A percentile compares a stretch with the other conserved stretches of the same genome.
Evolutionary conservation across 164 flowering plant genomes (phyloP).

Genomic region (Dillenia turbinata): DNA sequence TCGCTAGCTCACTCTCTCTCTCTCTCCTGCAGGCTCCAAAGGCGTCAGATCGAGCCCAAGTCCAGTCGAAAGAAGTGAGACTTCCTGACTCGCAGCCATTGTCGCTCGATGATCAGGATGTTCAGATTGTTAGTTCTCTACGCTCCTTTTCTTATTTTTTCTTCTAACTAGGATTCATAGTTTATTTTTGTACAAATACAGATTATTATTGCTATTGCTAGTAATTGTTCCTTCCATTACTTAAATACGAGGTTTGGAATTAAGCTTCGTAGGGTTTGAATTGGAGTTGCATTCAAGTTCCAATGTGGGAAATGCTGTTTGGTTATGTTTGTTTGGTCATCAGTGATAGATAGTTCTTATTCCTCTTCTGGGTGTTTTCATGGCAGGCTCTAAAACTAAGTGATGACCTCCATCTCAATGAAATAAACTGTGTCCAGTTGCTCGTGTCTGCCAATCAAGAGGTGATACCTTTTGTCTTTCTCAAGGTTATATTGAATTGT

Average conservation of each 20-base stretch:
- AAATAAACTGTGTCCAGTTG: slow-evolving; percentile 77
- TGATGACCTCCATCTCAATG: slow-evolving; percentile 93
- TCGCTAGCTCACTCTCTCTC: not conserved
- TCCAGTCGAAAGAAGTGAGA: slow-evolving; percentile 77
- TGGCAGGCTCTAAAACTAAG: slow-evolving; percentile 79
- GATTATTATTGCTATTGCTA: not conserved
- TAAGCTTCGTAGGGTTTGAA: not conserved
- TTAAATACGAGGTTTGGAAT: not conserved
- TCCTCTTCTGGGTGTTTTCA: no score
- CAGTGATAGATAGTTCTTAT: no score
- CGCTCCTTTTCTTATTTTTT: not conserved
- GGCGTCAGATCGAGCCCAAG: slow-evolving; percentile 72
- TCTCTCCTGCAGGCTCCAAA: slow-evolving; percentile 61
- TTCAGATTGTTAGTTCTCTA: slow-evolving; percentile 62
- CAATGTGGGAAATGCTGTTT: no score
- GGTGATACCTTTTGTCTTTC: slow-evolving; percentile 30
- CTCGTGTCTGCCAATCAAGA: slow-evolving; percentile 91
- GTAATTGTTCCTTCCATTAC: not conserved
- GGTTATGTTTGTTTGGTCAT: no score
- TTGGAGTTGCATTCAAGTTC: no score
- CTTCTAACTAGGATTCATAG: not conserved
- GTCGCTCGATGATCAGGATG: slow-evolving; percentile 87
- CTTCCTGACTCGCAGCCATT: slow-evolving; percentile 75
- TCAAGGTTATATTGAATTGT: not conserved
- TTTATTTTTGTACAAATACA: not conserved